These are phyloP conservation scores for Rhizopogon roseolus DNA, from an alignment of 768 basidiomycete genomes.

Conservation along the genomic window DNA sequence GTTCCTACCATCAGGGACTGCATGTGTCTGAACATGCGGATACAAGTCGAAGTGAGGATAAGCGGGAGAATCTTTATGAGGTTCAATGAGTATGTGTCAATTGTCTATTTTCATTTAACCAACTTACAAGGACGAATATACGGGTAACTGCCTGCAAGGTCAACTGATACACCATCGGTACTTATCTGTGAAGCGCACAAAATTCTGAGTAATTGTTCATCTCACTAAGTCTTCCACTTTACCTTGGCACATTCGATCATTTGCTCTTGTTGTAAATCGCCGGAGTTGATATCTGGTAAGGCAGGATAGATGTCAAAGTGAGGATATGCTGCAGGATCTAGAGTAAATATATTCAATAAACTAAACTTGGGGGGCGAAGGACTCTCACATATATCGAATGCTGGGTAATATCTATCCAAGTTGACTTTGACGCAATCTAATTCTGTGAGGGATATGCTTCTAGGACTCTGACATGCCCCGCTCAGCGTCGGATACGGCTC, in stretches of 20 bases:
- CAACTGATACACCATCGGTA: neutral
- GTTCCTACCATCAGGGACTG: neutral
- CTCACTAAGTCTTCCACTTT: neutral
- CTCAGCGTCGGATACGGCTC: conserved; percentile 8
- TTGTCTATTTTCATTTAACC: neutral
- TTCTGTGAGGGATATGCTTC: neutral
- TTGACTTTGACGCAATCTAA: neutral
- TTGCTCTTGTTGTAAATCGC: neutral
- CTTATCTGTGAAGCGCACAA: neutral
- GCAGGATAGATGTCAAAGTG: conserved; percentile 20
- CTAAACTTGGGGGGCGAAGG: neutral
- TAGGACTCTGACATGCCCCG: neutral
- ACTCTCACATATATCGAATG: conserved; percentile 18
- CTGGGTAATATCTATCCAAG: conserved; percentile 12
- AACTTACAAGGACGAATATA: conserved; percentile 4
- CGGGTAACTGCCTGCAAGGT: conserved; percentile 1
- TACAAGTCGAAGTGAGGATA: conserved; percentile 32
- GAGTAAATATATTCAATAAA: neutral
- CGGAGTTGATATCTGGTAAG: neutral
- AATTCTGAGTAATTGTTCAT: neutral
- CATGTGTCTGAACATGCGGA: conserved; percentile 10
- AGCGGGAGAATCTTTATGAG: conserved; percentile 10
- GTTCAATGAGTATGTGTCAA: neutral
- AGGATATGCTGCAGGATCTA: conserved; percentile 33
- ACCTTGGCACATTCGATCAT: neutral